These are phyloP conservation scores for Sugiyamaella japonica DNA, from an alignment of 1,139 yeast genomes.

Conservation along the genomic window DNA sequence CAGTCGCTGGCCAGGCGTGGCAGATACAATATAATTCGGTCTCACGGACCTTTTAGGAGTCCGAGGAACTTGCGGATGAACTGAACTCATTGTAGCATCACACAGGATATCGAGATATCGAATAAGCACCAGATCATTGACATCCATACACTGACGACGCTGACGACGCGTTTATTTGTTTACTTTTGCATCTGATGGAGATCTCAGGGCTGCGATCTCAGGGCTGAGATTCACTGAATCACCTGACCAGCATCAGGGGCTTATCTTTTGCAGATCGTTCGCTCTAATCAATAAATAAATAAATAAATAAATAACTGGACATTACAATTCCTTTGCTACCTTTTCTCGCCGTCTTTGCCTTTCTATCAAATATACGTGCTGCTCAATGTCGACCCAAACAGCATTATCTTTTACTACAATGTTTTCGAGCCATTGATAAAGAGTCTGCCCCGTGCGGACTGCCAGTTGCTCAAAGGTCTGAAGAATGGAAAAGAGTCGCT, in stretches of 20 bases:
- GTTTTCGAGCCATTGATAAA: slow-evolving; percentile 13
- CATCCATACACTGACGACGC: background rate
- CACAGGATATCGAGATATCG: too few relatives aligned
- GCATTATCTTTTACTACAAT: slow-evolving; percentile 13
- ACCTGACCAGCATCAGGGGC: background rate
- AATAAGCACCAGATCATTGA: too few relatives aligned
- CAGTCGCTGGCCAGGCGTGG: slow-evolving; percentile 29
- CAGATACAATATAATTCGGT: slow-evolving; percentile 21
- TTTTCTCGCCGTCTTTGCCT: background rate
- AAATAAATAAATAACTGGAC: background rate
- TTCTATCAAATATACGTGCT: background rate
- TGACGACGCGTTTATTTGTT: background rate
- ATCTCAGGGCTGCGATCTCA: too few relatives aligned
- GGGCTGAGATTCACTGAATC: too few relatives aligned
- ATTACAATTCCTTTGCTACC: background rate
- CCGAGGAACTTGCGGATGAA: background rate
- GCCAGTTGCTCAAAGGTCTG: slow-evolving; percentile 10
- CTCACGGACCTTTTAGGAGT: slow-evolving; percentile 9
- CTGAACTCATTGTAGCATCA: slow-evolving; percentile 1
- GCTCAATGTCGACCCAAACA: slow-evolving; percentile 12
- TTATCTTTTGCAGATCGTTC: background rate
- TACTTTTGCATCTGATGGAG: background rate
- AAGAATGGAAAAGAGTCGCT: background rate
- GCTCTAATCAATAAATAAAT: background rate
- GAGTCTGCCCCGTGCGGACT: slow-evolving; percentile 12